Evolutionary conservation across 768 basidiomycete species (phyloP), one percentile per base, ranked within the genome.

Genomic region (Filobasidium wieringae): DNA sequence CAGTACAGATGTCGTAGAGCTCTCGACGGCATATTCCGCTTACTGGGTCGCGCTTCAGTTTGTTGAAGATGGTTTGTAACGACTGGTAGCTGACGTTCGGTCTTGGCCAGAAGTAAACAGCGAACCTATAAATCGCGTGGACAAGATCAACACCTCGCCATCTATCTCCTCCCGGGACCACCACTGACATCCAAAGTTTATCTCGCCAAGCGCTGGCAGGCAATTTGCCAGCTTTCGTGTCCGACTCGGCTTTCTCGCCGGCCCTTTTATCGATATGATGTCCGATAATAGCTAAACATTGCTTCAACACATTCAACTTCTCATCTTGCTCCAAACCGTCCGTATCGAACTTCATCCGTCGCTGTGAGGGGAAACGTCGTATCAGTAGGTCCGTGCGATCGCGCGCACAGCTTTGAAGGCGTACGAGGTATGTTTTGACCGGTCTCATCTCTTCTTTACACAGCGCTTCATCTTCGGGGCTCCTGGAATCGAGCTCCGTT

Each of bases 31-130:
- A n/a, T n/a, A n/a, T n/a, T n/a, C n/a, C n/a, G 30, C 60, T 56
- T 30, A 50, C 55, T 55, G 66, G 57, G 34, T 65, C 87, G 86
- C 95, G 89, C 7, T 19, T 47, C 43, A 47, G n/a, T 76, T 95
- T 95, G 15, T 87, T 86, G 67, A 95, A 90, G 41, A 96, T 93
- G 69, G 90, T 89, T 73, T 92, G 87, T 36, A 96, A 77, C 74
- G 95, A 95, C 15, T 81, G 83, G 12, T 90, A 88, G 71, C 86
- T 90, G 63, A 96, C 91, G 34, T 72, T 71, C 75, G 92, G 88
- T 78, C 93, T 88, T 5, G 92, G 92, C 92, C 92, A 96, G 76
- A 96, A 96, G 55, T 90, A 79, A 2, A 89, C 91, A 45, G 95
- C 90, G 63, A 96, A 96, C 33, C 88, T 91, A 26, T 31, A 55